Evolutionary conservation across 441 rosid genomes (phyloP).

Genomic region (Codiaeum variegatum): DNA sequence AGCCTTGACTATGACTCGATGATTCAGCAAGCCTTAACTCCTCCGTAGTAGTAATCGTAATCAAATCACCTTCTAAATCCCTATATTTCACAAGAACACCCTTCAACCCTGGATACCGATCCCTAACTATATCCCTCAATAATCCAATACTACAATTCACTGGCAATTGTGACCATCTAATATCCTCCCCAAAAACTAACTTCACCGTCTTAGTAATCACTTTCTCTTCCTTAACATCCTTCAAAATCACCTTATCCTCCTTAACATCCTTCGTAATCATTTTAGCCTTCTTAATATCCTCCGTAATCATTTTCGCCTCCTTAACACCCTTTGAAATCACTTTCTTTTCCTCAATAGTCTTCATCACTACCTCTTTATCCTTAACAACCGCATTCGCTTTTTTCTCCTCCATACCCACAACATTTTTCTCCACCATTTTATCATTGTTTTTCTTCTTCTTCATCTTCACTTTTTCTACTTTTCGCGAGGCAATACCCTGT

Average conservation of each 20-base stretch:
- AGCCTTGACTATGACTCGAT: slow-evolving; percentile 48
- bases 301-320: slow-evolving; percentile 34
- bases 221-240: slow-evolving; percentile 52
- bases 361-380: slow-evolving; percentile 59
- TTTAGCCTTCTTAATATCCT: slow-evolving; percentile 42
- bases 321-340: slow-evolving; percentile 39
- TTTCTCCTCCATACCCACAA: slow-evolving; percentile 42
- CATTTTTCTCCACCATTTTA: slow-evolving; percentile 36
- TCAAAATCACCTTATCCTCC: slow-evolving; percentile 44
- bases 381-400: slow-evolving; percentile 31
- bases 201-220: slow-evolving; percentile 61
- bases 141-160: slow-evolving; percentile 50
- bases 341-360: slow-evolving; percentile 39
- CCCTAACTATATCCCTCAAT: slow-evolving; percentile 68
- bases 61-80: slow-evolving; percentile 87
- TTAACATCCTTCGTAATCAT: slow-evolving; percentile 41
- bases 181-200: slow-evolving; percentile 88
- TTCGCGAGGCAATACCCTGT: slow-evolving; percentile 27
- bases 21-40: slow-evolving; percentile 78
- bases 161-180: slow-evolving; percentile 82
- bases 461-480: slow-evolving; percentile 26
- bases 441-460: slow-evolving; percentile 33
- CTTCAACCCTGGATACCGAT: slow-evolving; percentile 64
- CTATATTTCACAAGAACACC: slow-evolving; percentile 75
- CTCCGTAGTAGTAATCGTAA: slow-evolving; percentile 76